Conservation (phyloP, 169 alveolate genomes). For the Besnoitia besnoiti region DNA sequence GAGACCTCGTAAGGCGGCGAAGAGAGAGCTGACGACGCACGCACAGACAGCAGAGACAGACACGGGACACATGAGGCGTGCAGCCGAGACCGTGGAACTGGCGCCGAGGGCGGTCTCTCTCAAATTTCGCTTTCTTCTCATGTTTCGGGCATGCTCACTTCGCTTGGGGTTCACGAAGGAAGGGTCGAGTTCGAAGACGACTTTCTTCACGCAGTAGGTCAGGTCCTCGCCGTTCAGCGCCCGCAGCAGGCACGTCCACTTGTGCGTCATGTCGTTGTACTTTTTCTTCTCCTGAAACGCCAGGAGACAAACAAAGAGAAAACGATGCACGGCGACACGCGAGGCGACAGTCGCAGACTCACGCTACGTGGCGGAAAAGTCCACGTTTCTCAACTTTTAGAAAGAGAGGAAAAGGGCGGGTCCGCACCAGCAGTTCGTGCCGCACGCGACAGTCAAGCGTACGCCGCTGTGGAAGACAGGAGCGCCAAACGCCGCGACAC, state of each 20-base stretch:
- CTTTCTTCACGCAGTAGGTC: conserved; percentile 82
- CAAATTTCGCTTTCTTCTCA: not conserved
- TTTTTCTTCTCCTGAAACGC: conserved; percentile 55
- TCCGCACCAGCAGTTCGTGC: too few relatives aligned
- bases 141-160: conserved; percentile 8
- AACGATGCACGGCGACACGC: not conserved
- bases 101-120: too few relatives aligned
- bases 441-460: too few relatives aligned
- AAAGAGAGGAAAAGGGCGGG: not conserved
- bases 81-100: not conserved
- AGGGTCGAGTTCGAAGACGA: conserved; percentile 85
- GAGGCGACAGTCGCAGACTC: not conserved
- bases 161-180: conserved; percentile 82
- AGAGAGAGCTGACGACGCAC: conserved; percentile 70
- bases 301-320: not conserved
- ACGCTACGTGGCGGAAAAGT: not conserved
- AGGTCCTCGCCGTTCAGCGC: conserved; percentile 68
- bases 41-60: not conserved
- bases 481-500: too few relatives aligned
- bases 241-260: conserved; percentile 69
- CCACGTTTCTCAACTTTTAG: not conserved
- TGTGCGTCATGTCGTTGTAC: conserved; percentile 67
- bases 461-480: too few relatives aligned
- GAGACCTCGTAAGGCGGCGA: conserved; percentile 87
- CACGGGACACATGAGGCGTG: not conserved